A percentile compares a stretch with the other conserved stretches of the same genome.
Evolutionary conservation across 176 grass and related monocot genomes (phyloP).

Genomic region (Thalia dealbata): DNA sequence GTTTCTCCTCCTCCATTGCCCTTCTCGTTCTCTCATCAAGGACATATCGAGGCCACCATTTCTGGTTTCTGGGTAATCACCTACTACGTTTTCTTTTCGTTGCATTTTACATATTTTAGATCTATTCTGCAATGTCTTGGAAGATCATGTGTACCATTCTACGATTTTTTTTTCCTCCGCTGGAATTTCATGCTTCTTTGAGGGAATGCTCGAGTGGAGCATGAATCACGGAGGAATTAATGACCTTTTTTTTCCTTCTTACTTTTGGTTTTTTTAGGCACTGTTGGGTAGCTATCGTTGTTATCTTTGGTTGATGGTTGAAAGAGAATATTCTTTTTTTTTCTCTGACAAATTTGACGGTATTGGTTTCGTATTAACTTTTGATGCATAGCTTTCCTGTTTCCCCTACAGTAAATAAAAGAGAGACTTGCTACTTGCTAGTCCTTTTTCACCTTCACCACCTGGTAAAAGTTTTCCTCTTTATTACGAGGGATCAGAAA

Average conservation of each 20-base stretch:
- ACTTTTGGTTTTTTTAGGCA: background rate
- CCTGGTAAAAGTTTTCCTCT: slow-evolving; percentile 4
- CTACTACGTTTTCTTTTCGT: background rate
- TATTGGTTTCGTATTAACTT: background rate
- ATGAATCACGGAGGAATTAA: no score
- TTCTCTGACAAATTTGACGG: background rate
- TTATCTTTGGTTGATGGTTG: background rate
- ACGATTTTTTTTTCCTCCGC: no score
- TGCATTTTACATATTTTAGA: background rate
- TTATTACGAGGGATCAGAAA: background rate
- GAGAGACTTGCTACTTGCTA: background rate
- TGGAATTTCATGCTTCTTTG: background rate
- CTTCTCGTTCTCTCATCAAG: background rate
- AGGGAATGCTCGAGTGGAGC: no score
- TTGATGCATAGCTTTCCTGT: background rate
- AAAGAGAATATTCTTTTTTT: slow-evolving; percentile 2
- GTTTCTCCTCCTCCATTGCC: background rate
- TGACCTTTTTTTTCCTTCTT: background rate
- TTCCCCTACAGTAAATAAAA: background rate
- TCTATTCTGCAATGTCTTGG: background rate
- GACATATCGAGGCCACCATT: background rate
- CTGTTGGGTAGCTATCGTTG: background rate
- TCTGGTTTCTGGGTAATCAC: background rate
- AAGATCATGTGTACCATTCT: background rate
- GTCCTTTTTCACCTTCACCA: background rate